Evolutionary conservation across 139 green algal genomes (phyloP).

Genomic region (Chlamydomonas eustigma): DNA sequence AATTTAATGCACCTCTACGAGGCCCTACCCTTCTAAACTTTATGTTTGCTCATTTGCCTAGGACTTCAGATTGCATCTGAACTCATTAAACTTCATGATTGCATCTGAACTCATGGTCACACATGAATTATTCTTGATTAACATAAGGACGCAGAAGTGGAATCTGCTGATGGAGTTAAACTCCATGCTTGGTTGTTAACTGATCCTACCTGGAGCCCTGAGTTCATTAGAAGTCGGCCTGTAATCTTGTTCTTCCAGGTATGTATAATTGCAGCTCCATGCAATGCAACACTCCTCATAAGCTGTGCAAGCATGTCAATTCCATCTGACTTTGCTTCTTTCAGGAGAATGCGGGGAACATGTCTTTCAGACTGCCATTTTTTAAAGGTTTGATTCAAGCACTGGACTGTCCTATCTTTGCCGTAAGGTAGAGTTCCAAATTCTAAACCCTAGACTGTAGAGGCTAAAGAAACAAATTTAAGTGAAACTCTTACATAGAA

Average conservation of each 20-base stretch:
- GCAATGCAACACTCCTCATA: background rate
- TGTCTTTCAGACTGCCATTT: slow-evolving; percentile 78
- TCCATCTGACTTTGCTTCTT: background rate
- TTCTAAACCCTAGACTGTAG: too few relatives aligned
- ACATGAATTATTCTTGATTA: too few relatives aligned
- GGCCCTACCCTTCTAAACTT: background rate
- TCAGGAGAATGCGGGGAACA: slow-evolving; percentile 89
- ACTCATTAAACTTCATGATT: too few relatives aligned
- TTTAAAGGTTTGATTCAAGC: slow-evolving; percentile 49
- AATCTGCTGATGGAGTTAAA: slow-evolving; percentile 56
- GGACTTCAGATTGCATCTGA: too few relatives aligned
- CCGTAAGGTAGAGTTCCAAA: slow-evolving; percentile 49
- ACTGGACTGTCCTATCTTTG: slow-evolving; percentile 58
- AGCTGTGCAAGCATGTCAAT: background rate
- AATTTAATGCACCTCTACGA: background rate
- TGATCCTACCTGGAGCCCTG: slow-evolving; percentile 32
- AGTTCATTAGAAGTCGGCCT: slow-evolving; percentile 34
- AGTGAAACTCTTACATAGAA: too few relatives aligned
- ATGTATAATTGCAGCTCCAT: background rate
- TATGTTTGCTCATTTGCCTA: background rate
- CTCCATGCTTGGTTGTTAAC: slow-evolving; percentile 78
- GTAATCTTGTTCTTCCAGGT: slow-evolving; percentile 78
- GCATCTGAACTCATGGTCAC: too few relatives aligned
- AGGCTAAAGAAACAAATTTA: too few relatives aligned
- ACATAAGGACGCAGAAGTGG: slow-evolving; percentile 55